A percentile compares a stretch with the other conserved stretches of the same genome.
Evolutionary conservation across 805 yeast genomes (phyloP).

Genomic region (Torulaspora microellipsoides): DNA sequence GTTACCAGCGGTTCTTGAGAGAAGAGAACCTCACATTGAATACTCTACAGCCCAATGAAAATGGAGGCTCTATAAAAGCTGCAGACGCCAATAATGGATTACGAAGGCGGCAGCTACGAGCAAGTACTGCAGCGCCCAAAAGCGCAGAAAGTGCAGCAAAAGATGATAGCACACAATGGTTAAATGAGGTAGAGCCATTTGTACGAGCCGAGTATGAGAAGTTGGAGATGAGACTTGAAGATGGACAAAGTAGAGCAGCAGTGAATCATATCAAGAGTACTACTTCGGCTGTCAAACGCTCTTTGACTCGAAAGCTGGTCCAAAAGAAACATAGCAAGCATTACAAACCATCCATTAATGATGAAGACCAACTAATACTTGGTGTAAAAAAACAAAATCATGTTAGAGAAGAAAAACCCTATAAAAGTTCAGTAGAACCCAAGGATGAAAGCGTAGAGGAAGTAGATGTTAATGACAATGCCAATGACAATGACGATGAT

Average conservation of each 20-base stretch:
- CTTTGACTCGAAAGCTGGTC: not conserved
- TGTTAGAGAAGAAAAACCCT: constrained; percentile 1
- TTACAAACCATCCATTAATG: too few relatives aligned
- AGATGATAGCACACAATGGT: constrained; percentile 4
- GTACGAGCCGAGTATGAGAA: constrained; percentile 20
- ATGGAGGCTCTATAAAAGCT: constrained; percentile 4
- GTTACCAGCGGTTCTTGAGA: constrained; percentile 34
- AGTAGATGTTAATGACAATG: not conserved
- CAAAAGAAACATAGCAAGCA: not conserved
- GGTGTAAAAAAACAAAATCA: not conserved
- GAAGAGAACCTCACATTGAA: constrained; percentile 17
- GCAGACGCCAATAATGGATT: constrained; percentile 2
- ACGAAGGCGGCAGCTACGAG: constrained; percentile 17
- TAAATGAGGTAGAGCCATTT: constrained; percentile 11
- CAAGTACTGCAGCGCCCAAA: constrained; percentile 9
- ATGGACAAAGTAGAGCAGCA: not conserved
- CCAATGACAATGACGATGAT: constrained; percentile 1
- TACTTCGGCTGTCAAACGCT: not conserved
- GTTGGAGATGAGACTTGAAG: constrained; percentile 8
- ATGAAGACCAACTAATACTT: too few relatives aligned
- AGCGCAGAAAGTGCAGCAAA: constrained; percentile 1
- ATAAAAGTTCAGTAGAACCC: not conserved
- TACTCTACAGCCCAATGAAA: constrained; percentile 8
- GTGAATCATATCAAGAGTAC: not conserved
- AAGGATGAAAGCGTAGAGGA: not conserved